phyloP scores from a whole-genome alignment of 305 asterid species.

The Vinca major region DNA sequence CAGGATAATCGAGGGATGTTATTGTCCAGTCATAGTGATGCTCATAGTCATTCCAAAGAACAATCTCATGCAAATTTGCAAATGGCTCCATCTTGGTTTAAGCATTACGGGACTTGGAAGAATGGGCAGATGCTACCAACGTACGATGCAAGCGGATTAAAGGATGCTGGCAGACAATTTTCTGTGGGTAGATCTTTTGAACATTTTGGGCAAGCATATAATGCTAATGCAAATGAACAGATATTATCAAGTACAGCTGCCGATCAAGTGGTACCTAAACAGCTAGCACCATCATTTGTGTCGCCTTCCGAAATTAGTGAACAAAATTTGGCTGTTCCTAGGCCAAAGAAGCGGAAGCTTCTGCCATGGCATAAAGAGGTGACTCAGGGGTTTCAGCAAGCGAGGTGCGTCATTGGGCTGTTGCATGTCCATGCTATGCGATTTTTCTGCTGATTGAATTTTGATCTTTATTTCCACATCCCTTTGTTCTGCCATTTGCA shows the following conservation, averaged over 20 bases:
- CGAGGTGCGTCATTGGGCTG: constrained; percentile 31
- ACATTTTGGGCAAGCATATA: constrained; percentile 28
- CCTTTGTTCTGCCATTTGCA: not conserved
- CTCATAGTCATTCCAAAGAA: constrained; percentile 19
- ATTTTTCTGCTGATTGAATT: constrained; percentile 13
- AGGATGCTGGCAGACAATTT: constrained; percentile 21
- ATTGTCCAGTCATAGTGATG: constrained; percentile 24
- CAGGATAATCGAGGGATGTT: constrained; percentile 23
- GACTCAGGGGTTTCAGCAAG: constrained; percentile 18
- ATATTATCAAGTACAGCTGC: constrained; percentile 23
- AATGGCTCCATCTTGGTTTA: constrained; percentile 51
- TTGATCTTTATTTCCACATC: no score
- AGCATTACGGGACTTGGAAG: constrained; percentile 34
- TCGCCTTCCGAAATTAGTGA: constrained; percentile 28
- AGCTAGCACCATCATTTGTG: constrained; percentile 17
- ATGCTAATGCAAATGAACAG: no score
- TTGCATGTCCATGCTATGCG: constrained; percentile 9
- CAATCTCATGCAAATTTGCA: constrained; percentile 31
- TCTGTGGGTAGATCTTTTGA: constrained; percentile 23
- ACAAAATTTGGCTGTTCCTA: constrained; percentile 28
- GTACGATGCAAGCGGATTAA: constrained; percentile 21
- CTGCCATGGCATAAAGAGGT: constrained; percentile 67
- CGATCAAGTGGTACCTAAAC: constrained; percentile 21
- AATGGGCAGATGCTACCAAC: constrained; percentile 30
- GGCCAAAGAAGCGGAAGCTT: constrained; percentile 49